phyloP scores from a whole-genome alignment of 768 basidiomycete genomes.

The Solioccasus polychromus region DNA sequence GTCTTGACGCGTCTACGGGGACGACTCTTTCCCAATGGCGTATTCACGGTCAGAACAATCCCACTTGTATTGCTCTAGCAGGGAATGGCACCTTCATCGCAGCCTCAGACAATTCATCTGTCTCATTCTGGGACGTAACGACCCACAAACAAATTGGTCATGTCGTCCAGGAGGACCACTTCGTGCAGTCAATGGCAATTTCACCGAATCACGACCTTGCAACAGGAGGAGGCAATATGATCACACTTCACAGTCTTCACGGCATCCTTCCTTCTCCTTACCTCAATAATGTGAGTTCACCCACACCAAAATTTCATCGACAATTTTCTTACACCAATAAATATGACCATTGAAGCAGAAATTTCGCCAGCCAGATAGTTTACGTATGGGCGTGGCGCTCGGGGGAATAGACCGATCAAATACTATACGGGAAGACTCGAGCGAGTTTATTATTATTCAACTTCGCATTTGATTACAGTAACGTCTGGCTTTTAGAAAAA shows the following conservation, averaged over 20 bases:
- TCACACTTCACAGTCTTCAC: neutral
- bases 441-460: neutral
- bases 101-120: neutral
- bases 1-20: neutral
- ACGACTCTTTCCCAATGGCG: neutral
- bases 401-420: too few species aligned
- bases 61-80: neutral
- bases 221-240: neutral
- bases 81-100: neutral
- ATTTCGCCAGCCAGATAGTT: too few species aligned
- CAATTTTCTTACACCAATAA: too few species aligned
- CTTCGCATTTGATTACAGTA: neutral
- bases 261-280: neutral
- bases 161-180: neutral
- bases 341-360: too few species aligned
- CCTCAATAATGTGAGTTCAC: neutral
- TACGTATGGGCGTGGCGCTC: too few species aligned
- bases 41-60: neutral
- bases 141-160: slow-evolving; percentile 1
- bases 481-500: neutral
- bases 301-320: too few species aligned
- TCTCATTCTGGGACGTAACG: slow-evolving; percentile 7
- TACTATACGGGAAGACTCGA: neutral
- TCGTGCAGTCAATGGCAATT: neutral
- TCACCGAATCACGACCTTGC: neutral